Base-by-base conservation (phyloP, 1,139 yeast species). In the Pichia sp. region DNA sequence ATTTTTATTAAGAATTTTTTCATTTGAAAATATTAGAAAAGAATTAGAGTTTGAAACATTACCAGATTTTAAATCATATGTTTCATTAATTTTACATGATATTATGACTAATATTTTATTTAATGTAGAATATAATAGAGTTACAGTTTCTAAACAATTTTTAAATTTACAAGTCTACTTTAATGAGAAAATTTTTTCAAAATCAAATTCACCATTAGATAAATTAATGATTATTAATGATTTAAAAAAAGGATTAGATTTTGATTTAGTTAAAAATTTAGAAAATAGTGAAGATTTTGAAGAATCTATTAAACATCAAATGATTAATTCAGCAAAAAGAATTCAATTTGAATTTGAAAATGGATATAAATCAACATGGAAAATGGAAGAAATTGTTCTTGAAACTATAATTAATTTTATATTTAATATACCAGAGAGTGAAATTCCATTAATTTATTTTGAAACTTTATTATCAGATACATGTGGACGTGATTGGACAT, bases 391-490 rank as follows among this genome's bases (percentile, higher is more conserved):
- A 64, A 75, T 89, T 44, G 88, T 95, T 0, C 78, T 90, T 42
- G 97, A 92, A 63, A 80, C 88, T 45, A 79, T 89, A 33, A 72
- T 92, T 54, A 79, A 88, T 29, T 76, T 87, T 70, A 78, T 90
- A 59, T 85, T 87, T 70, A 79, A 79, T 52, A 71, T 89, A 48
- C 96, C 97, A 7, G 62, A 68, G 2, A 73, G 86, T 0, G 73
- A 81, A 34, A 83, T 85, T 55, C 81, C 82, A 39, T 78, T 71
- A 10, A 85, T 89, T 40, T 92, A 89, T 65, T 92, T 85, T 66
- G 88, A 88, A 64, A 76, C 95, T 2, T 80, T 90, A n/a, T 72
- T 94, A 52, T 88, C 89, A 42, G 89, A 92, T 56, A 87, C 95
- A 47, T 92, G 98, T 68, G 81, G 84, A 3, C 56, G 65, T 43